phyloP scores from a whole-genome alignment of 2,329 filamentous ascomycete species.

The Cercospora sp. region DNA sequence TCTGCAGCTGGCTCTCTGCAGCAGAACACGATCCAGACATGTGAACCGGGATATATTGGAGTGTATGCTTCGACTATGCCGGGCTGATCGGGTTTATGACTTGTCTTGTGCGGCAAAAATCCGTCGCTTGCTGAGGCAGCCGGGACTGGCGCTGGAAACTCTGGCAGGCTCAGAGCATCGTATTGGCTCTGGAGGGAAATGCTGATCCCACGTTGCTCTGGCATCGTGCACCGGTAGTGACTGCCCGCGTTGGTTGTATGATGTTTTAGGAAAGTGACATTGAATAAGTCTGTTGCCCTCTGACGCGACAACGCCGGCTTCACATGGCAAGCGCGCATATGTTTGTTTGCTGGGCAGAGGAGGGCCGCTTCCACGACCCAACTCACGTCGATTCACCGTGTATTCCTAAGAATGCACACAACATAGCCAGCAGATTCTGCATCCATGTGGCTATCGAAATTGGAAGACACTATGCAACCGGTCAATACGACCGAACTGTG shows the following conservation, averaged over 20 bases:
- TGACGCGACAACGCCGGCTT: background rate
- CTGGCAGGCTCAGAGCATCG: slow-evolving; percentile 43
- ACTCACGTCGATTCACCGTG: background rate
- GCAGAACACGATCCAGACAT: slow-evolving; percentile 48
- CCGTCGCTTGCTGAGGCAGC: slow-evolving; percentile 27
- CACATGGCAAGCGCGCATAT: background rate
- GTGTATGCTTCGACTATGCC: slow-evolving; percentile 19
- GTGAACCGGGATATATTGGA: slow-evolving; percentile 24
- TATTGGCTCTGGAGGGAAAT: slow-evolving; percentile 46
- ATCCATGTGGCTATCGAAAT: background rate
- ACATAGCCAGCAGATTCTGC: background rate
- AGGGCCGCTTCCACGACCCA: background rate
- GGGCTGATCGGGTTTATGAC: background rate
- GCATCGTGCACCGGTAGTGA: slow-evolving; percentile 29
- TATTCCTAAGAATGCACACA: background rate
- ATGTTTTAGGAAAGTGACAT: background rate
- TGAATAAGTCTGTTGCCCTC: background rate
- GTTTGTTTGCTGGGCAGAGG: background rate
- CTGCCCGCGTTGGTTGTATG: background rate
- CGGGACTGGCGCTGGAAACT: slow-evolving; percentile 38
- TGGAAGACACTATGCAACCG: background rate
- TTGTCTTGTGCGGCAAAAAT: background rate
- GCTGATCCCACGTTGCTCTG: slow-evolving; percentile 41
- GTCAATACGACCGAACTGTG: background rate
- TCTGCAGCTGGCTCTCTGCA: slow-evolving; percentile 27